phyloP scores from a whole-genome alignment of 768 basidiomycete species.

The Macrolepiota fuliginosa region DNA sequence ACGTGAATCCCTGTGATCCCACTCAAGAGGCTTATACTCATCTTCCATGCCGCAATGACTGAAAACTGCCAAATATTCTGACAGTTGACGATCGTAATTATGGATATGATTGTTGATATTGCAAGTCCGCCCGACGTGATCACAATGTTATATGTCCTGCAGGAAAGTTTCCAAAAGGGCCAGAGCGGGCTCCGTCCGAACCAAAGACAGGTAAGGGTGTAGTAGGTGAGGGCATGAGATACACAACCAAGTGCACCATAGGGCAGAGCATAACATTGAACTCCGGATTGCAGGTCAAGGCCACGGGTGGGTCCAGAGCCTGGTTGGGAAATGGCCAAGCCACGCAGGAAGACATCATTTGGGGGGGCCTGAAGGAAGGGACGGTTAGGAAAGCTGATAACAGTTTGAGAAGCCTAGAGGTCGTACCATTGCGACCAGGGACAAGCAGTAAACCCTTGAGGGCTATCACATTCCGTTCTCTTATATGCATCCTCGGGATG shows the following conservation, averaged over 20 bases:
- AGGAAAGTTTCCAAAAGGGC: background rate
- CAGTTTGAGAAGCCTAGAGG: no score
- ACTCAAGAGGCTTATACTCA: constrained; percentile 17
- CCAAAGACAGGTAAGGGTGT: constrained; percentile 19
- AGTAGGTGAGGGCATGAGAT: constrained; percentile 20
- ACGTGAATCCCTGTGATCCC: constrained; percentile 19
- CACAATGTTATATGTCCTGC: background rate
- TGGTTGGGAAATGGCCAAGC: no score
- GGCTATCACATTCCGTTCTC: no score
- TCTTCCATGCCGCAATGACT: constrained; percentile 19
- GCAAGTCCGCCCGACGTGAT: background rate
- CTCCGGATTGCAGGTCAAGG: constrained; percentile 1
- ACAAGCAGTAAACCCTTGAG: no score
- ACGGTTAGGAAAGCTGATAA: no score
- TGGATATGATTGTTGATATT: constrained; percentile 11
- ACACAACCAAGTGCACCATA: constrained; percentile 17
- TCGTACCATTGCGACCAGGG: no score
- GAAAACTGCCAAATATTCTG: constrained; percentile 18
- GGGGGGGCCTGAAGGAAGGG: no score
- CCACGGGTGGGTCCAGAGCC: background rate
- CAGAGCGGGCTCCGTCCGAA: constrained; percentile 16
- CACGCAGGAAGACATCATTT: no score
- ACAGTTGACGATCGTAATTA: constrained; percentile 16
- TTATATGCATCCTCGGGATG: no score
- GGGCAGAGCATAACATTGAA: constrained; percentile 18